phyloP scores from a whole-genome alignment of 1,284 basidiomycete genomes.

The Pyrrhoderma noxium region DNA sequence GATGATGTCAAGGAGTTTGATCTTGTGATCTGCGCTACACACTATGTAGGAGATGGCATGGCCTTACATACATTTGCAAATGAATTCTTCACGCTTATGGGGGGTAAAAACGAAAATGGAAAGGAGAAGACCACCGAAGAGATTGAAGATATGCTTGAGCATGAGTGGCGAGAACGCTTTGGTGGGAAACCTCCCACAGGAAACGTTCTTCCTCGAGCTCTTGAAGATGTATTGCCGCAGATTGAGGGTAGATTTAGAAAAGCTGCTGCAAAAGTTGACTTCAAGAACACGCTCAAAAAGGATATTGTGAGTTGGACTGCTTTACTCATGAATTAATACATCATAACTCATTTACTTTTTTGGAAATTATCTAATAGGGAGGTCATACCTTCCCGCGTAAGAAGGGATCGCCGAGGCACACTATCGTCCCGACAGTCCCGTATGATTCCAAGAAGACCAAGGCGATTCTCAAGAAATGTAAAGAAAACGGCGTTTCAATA shows the following conservation, averaged over 20 bases:
- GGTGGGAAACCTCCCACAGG: constrained; percentile 17
- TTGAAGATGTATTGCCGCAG: constrained; percentile 48
- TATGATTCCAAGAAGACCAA: constrained; percentile 49
- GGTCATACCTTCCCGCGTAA: constrained; percentile 58
- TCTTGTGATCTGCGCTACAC: constrained; percentile 59
- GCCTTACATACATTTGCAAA: constrained; percentile 69
- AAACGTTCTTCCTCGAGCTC: constrained; percentile 37
- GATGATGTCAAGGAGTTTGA: constrained; percentile 32
- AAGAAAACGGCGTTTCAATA: constrained; percentile 63
- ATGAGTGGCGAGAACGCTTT: constrained; percentile 43
- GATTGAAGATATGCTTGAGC: constrained; percentile 35
- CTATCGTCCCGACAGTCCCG: constrained; percentile 57
- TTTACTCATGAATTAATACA: not conserved
- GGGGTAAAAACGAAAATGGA: constrained; percentile 23
- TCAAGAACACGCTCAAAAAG: constrained; percentile 42
- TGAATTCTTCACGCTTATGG: constrained; percentile 59
- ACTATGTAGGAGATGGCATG: constrained; percentile 75
- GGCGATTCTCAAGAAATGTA: constrained; percentile 56
- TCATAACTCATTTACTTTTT: not conserved
- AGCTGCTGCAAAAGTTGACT: constrained; percentile 49
- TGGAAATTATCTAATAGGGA: constrained; percentile 34
- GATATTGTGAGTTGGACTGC: constrained; percentile 36
- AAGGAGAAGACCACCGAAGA: constrained; percentile 33
- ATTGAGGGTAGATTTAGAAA: constrained; percentile 33
- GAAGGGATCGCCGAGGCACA: constrained; percentile 41